Conservation (phyloP, 2,329 filamentous ascomycete species). For the Fusarium compactum region DNA sequence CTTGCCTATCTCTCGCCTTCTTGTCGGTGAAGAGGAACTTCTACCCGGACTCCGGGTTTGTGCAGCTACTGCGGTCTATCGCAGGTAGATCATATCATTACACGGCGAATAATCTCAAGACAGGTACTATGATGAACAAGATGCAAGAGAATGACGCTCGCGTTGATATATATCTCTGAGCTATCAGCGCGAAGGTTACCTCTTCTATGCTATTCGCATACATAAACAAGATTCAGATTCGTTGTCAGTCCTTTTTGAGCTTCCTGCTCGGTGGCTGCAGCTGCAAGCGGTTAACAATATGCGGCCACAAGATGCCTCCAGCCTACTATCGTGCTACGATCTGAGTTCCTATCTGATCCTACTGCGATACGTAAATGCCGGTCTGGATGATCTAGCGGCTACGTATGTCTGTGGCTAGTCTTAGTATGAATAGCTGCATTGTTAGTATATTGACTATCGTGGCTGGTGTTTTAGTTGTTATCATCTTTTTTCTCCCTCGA, state of each 20-base stretch:
- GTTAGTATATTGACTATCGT: conserved; percentile 4
- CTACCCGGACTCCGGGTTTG: conserved; percentile 21
- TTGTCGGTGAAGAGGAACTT: conserved; percentile 27
- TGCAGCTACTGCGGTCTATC: conserved; percentile 1
- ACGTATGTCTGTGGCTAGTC: background rate
- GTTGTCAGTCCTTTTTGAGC: conserved; percentile 14
- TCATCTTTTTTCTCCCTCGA: conserved; percentile 3
- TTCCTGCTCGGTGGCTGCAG: conserved; percentile 12
- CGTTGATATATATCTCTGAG: conserved; percentile 9
- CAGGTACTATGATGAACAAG: conserved; percentile 14
- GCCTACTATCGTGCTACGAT: background rate
- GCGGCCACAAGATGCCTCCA: background rate
- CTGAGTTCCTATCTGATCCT: background rate
- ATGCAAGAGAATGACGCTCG: conserved; percentile 25
- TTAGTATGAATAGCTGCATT: conserved; percentile 4
- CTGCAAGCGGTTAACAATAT: conserved; percentile 2
- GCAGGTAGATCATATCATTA: background rate
- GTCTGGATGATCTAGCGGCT: conserved; percentile 21
- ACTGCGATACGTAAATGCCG: conserved; percentile 9
- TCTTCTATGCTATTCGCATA: conserved; percentile 8
- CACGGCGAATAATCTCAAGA: conserved; percentile 17
- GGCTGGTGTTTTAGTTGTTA: conserved; percentile 15
- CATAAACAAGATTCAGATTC: background rate
- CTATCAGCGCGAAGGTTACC: conserved; percentile 6
- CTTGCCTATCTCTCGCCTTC: conserved; percentile 19